Evolutionary conservation across 2,329 filamentous ascomycete species (phyloP).

Genomic region (Beauveria medogensis): DNA sequence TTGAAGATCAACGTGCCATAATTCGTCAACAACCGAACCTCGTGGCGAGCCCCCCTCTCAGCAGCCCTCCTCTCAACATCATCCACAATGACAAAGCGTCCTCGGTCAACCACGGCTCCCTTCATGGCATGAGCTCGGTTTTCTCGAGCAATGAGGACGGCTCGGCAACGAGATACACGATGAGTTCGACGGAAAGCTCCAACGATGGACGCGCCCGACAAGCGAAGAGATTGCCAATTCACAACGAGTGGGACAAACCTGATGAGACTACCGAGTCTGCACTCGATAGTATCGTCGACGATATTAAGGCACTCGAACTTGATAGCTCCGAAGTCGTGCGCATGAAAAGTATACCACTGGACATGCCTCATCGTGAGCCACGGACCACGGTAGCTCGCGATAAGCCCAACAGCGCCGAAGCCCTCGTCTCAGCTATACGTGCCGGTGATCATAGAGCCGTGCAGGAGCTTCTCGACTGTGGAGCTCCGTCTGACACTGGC

Average conservation of each 20-base stretch:
- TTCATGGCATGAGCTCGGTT: slow-evolving; percentile 10
- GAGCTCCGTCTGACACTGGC: slow-evolving; percentile 43
- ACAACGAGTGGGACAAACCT: not conserved
- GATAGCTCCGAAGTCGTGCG: not conserved
- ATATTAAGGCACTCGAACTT: not conserved
- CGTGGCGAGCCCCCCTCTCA: not conserved
- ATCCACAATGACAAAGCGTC: slow-evolving; percentile 3
- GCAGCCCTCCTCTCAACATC: slow-evolving; percentile 5
- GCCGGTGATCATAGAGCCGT: not conserved
- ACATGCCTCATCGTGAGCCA: slow-evolving; percentile 2
- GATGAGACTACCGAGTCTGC: not conserved
- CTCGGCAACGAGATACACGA: not conserved
- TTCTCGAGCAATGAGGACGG: not conserved
- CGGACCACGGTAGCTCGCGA: not conserved
- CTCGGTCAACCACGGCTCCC: slow-evolving; percentile 12
- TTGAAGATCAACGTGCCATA: slow-evolving; percentile 9
- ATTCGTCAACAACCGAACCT: not conserved
- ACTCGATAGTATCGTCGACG: not conserved
- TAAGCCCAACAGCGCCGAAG: not conserved
- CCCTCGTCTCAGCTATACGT: not conserved
- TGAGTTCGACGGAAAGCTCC: not conserved
- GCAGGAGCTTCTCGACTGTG: slow-evolving; percentile 46
- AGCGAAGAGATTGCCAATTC: not conserved
- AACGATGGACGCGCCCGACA: not conserved
- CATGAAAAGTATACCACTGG: not conserved